phyloP scores from a whole-genome alignment of 306 rosid genomes.

The Notholithocarpus densiflorus region DNA sequence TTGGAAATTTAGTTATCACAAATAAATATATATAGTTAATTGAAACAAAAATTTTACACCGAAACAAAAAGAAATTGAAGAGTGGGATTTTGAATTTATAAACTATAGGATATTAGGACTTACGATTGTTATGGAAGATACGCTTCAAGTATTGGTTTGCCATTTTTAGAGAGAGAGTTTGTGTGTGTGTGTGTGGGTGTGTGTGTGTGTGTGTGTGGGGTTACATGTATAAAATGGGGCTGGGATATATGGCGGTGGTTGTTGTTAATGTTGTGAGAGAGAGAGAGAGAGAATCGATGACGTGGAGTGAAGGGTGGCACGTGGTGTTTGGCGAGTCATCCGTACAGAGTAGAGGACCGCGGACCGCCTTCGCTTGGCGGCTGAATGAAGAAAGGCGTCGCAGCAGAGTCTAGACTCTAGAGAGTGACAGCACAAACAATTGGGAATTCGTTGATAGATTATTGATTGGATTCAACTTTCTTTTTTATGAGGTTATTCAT shows the following conservation, averaged over 20 bases:
- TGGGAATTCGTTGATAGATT: no score
- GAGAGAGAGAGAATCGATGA: not conserved
- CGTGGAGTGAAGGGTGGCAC: not conserved
- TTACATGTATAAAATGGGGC: not conserved
- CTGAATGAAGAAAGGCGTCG: no score
- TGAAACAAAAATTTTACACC: no score
- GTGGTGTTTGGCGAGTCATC: not conserved
- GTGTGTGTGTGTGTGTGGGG: not conserved
- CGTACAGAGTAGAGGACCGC: not conserved
- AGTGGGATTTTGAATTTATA: not conserved
- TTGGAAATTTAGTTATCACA: no score
- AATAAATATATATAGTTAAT: no score
- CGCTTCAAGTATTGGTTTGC: constrained; percentile 23
- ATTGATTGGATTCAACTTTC: no score
- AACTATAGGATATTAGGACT: not conserved
- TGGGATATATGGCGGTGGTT: not conserved
- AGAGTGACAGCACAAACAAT: not conserved
- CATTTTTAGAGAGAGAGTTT: constrained; percentile 15
- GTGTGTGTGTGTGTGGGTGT: not conserved
- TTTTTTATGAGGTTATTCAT: no score
- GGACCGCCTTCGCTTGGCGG: not conserved
- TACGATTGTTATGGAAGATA: constrained; percentile 38
- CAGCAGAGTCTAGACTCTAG: not conserved
- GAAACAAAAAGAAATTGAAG: no score
- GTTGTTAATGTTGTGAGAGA: not conserved